phyloP scores from a whole-genome alignment of 371 early-diverging fungal species.

The Apophysomyces sp. region DNA sequence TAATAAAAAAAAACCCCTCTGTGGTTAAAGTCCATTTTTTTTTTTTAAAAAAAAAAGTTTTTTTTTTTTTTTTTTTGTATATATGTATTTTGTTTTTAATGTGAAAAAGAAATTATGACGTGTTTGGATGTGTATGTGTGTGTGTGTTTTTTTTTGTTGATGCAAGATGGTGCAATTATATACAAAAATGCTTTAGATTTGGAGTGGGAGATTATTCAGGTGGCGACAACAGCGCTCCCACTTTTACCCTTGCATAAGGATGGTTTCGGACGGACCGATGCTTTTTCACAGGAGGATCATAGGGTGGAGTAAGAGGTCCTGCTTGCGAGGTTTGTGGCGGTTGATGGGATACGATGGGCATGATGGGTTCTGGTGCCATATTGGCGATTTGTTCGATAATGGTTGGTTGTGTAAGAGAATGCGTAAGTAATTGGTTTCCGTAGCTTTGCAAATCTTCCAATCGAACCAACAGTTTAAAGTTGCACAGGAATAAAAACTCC shows the following conservation, averaged over 20 bases:
- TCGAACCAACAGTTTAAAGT: slow-evolving; percentile 70
- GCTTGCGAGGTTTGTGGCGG: background rate
- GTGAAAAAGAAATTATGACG: background rate
- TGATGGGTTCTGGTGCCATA: background rate
- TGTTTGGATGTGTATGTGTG: background rate
- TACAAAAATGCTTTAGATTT: background rate
- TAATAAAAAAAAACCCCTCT: too few species aligned
- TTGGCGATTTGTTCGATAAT: background rate
- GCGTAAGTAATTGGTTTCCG: slow-evolving; percentile 48
- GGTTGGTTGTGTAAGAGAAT: slow-evolving; percentile 10
- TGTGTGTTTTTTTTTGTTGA: too few species aligned
- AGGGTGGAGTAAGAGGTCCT: background rate
- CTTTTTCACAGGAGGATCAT: background rate
- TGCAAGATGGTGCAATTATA: too few species aligned
- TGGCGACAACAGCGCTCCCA: background rate
- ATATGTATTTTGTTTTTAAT: background rate
- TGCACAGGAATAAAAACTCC: slow-evolving; percentile 76
- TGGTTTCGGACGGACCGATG: background rate
- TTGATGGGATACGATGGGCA: background rate
- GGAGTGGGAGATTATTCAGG: background rate
- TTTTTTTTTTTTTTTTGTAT: background rate
- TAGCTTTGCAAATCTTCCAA: slow-evolving; percentile 65
- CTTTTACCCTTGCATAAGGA: background rate
- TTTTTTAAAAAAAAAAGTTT: background rate
- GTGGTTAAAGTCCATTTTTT: too few species aligned